These are phyloP conservation scores for Cinnamomum chago DNA, from an alignment of 164 flowering plant genomes.

Conservation along the genomic window DNA sequence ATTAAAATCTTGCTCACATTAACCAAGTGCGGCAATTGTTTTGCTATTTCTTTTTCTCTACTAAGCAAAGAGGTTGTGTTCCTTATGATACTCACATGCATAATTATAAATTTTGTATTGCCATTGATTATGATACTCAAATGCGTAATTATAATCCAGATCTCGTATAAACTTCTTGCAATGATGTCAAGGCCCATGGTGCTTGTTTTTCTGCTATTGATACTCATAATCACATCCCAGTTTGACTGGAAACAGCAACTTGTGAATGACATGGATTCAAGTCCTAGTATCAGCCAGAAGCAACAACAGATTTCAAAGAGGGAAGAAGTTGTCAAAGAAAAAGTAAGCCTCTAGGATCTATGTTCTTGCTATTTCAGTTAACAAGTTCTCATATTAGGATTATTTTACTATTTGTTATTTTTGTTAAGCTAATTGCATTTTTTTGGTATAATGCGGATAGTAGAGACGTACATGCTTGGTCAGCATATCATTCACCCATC, in stretches of 20 bases:
- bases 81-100: too few species aligned
- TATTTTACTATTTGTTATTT: too few species aligned
- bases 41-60: neutral
- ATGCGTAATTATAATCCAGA: conserved; percentile 17
- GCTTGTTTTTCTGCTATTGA: conserved; percentile 59
- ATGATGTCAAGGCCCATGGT: conserved; percentile 75
- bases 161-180: conserved; percentile 14
- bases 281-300: conserved; percentile 46
- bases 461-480: too few species aligned
- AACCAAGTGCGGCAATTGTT: neutral
- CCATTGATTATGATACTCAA: neutral
- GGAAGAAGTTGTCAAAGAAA: conserved; percentile 80
- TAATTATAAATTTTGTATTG: neutral
- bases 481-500: too few species aligned
- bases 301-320: conserved; percentile 42
- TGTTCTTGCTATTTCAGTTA: too few species aligned
- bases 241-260: conserved; percentile 88
- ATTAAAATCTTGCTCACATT: neutral
- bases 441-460: too few species aligned
- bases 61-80: too few species aligned
- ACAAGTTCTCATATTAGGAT: too few species aligned
- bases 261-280: conserved; percentile 48
- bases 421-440: too few species aligned
- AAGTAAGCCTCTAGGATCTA: conserved; percentile 29
- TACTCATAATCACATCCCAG: conserved; percentile 78